A percentile compares a stretch with the other conserved stretches of the same genome.
These are phyloP conservation scores for Talaromyces rugulosus DNA, from an alignment of 2,329 filamentous ascomycete genomes.

Conservation along the genomic window DNA sequence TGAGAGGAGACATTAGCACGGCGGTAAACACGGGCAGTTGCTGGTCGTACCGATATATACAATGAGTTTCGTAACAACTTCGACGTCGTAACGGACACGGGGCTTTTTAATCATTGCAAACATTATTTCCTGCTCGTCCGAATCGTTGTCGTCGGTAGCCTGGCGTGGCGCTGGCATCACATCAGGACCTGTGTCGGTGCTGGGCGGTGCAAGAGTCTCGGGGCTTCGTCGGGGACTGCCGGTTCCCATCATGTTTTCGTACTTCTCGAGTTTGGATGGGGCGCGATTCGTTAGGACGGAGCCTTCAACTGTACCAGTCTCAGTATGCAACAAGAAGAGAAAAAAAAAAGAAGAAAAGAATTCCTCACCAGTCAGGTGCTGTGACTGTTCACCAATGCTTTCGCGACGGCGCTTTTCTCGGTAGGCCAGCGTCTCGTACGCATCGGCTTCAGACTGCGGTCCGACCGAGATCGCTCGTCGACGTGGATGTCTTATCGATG, in stretches of 20 bases:
- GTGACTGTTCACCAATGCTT: conserved; percentile 46
- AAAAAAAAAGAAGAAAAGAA: not conserved
- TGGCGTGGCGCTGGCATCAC: conserved; percentile 21
- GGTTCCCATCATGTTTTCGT: conserved; percentile 70
- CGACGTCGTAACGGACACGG: conserved; percentile 93
- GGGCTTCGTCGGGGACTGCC: conserved; percentile 44
- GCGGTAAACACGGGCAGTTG: not conserved
- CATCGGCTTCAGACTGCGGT: conserved; percentile 92
- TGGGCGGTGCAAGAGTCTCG: conserved; percentile 19
- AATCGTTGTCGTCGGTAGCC: conserved; percentile 34
- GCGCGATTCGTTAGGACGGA: conserved; percentile 38
- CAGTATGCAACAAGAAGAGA: not conserved
- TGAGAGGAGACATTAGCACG: not conserved
- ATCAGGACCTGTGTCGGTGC: conserved; percentile 17
- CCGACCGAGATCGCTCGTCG: conserved; percentile 83
- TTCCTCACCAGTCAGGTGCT: not conserved
- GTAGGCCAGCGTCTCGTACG: conserved; percentile 91
- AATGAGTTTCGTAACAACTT: conserved; percentile 93
- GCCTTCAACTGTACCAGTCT: conserved; percentile 21
- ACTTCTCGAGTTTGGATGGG: conserved; percentile 56
- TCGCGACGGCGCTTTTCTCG: conserved; percentile 66
- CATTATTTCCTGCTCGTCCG: conserved; percentile 72
- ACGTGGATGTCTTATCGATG: conserved; percentile 72
- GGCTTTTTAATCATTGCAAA: conserved; percentile 81
- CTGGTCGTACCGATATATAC: conserved; percentile 75